These are phyloP conservation scores for Viola odorata DNA, from an alignment of 345 rosid species.

Conservation along the genomic window DNA sequence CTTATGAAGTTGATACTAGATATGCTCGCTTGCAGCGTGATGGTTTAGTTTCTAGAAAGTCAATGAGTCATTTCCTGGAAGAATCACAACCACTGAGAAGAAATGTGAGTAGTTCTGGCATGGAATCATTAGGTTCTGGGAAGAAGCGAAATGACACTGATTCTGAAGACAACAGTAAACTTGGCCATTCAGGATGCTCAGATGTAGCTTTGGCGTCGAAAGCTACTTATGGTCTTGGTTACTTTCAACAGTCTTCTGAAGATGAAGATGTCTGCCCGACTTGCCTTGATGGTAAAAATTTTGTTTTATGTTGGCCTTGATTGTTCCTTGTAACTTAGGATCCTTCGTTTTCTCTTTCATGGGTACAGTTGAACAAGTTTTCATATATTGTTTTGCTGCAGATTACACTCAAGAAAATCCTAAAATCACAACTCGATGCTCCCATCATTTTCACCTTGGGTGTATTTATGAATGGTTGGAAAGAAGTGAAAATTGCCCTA, in stretches of 20 bases:
- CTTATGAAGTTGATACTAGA: constrained; percentile 54
- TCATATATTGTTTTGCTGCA: constrained; percentile 27
- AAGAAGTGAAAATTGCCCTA: constrained; percentile 70
- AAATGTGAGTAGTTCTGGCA: constrained; percentile 37
- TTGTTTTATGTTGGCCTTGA: neutral
- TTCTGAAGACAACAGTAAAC: constrained; percentile 35
- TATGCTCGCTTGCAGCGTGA: constrained; percentile 53
- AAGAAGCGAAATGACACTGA: constrained; percentile 41
- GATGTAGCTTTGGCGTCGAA: constrained; percentile 33
- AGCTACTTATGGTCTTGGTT: constrained; percentile 23
- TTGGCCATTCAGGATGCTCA: constrained; percentile 32
- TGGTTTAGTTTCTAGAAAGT: constrained; percentile 64
- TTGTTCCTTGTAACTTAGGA: too few species aligned
- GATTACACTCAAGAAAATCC: constrained; percentile 64
- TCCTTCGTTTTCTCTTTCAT: too few species aligned
- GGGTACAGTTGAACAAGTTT: too few species aligned
- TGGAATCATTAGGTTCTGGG: constrained; percentile 39
- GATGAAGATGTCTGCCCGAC: constrained; percentile 71
- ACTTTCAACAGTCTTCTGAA: constrained; percentile 34
- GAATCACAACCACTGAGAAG: constrained; percentile 50
- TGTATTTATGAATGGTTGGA: constrained; percentile 79
- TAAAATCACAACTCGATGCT: constrained; percentile 46
- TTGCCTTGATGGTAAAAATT: constrained; percentile 56
- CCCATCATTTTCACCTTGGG: constrained; percentile 70
- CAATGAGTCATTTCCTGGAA: constrained; percentile 48